A percentile compares a stretch with the other conserved stretches of the same genome.
Evolutionary conservation across 306 rosid genomes (phyloP).

Genomic region (Vachellia pachyceras): DNA sequence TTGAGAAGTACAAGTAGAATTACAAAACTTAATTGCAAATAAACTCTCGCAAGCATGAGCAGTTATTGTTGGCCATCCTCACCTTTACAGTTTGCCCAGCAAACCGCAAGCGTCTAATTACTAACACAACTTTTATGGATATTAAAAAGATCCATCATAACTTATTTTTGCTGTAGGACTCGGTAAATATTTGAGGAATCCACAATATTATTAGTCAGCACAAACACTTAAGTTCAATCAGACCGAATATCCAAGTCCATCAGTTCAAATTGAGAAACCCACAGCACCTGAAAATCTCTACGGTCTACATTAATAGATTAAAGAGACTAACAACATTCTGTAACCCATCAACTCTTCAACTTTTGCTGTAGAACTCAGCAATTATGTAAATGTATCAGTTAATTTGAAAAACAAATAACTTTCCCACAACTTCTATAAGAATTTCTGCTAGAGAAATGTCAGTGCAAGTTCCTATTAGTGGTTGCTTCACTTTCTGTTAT

Average conservation of each 20-base stretch:
- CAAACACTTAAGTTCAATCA: not conserved
- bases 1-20: not conserved
- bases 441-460: not conserved
- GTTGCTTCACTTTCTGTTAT: constrained; percentile 1
- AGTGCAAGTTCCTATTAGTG: not conserved
- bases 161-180: not conserved
- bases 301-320: not conserved
- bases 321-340: constrained; percentile 4
- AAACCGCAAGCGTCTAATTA: constrained; percentile 35
- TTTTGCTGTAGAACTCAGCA: not conserved
- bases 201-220: constrained; percentile 12
- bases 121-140: constrained; percentile 34
- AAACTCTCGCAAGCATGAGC: not conserved
- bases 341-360: not conserved
- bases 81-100: constrained; percentile 25
- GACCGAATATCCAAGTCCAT: not conserved
- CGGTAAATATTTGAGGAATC: not conserved
- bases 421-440: not conserved
- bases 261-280: not conserved
- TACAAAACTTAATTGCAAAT: not conserved
- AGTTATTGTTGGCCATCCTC: constrained; percentile 28
- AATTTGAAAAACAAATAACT: not conserved
- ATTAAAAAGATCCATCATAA: constrained; percentile 23
- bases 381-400: not conserved
- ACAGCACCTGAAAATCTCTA: not conserved